These are phyloP conservation scores for Colletotrichum godetiae DNA, from an alignment of 2,329 filamentous ascomycete species.

Conservation along the genomic window DNA sequence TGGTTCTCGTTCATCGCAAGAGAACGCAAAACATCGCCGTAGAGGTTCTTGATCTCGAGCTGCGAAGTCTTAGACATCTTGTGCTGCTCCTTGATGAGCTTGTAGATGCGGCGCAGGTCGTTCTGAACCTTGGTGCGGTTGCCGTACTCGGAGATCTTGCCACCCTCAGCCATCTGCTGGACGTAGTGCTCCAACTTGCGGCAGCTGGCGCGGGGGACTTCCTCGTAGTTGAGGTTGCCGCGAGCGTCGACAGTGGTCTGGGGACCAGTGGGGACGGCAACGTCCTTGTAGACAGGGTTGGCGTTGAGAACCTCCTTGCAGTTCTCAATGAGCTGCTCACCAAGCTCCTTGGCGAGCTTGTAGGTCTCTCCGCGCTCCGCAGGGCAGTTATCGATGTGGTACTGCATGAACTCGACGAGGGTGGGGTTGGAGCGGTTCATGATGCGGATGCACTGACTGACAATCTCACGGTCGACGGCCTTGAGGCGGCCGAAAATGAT, in stretches of 20 bases:
- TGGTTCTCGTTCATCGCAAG: constrained; percentile 98
- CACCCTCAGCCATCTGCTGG: constrained; percentile 97
- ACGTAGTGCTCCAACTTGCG: constrained; percentile 99
- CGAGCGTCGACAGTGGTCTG: constrained; percentile 92
- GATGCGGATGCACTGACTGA: constrained; percentile 97
- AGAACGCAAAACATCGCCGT: constrained; percentile 93
- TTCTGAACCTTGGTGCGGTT: constrained; percentile 98
- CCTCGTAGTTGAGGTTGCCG: constrained; percentile 92
- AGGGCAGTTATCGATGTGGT: constrained; percentile 98
- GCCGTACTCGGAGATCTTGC: constrained; percentile 98
- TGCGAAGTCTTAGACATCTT: constrained; percentile 97
- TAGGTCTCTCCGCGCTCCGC: constrained; percentile 98
- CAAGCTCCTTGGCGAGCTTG: constrained; percentile 95
- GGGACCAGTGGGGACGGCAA: constrained; percentile 89
- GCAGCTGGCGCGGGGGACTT: constrained; percentile 86
- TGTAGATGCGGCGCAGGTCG: constrained; percentile 94
- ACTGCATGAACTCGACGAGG: constrained; percentile 98
- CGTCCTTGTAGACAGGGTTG: constrained; percentile 95
- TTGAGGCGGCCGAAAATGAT: constrained; percentile 97
- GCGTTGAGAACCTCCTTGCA: constrained; percentile 90
- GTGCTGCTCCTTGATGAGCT: constrained; percentile 98
- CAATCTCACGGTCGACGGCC: constrained; percentile 95
- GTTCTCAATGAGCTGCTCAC: constrained; percentile 94
- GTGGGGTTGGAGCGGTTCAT: constrained; percentile 99
- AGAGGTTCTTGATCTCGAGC: constrained; percentile 94